Evolutionary conservation across 1,284 basidiomycete genomes (phyloP).

Genomic region (Athelia psychrophila): DNA sequence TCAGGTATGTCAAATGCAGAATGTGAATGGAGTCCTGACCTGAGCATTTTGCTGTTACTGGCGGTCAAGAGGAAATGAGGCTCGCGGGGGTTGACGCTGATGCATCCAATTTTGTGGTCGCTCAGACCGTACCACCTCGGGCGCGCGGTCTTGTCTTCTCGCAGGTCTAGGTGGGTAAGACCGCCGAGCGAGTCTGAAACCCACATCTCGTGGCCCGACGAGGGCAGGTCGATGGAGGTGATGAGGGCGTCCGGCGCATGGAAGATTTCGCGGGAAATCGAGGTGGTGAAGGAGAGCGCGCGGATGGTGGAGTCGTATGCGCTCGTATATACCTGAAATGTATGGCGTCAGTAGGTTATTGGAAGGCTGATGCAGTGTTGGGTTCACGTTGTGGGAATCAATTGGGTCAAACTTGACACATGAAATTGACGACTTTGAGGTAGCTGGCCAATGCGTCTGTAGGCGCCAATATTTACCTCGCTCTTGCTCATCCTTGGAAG

Average conservation of each 20-base stretch:
- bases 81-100: conserved; percentile 73
- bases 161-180: conserved; percentile 68
- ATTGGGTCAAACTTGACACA: conserved; percentile 70
- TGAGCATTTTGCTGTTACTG: conserved; percentile 66
- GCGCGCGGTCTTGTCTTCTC: conserved; percentile 53
- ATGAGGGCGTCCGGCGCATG: conserved; percentile 58
- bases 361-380: not conserved
- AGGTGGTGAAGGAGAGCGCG: conserved; percentile 64
- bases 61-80: conserved; percentile 67
- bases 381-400: conserved; percentile 63
- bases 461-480: conserved; percentile 77
- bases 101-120: conserved; percentile 68
- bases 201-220: conserved; percentile 75
- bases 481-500: conserved; percentile 39
- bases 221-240: conserved; percentile 62
- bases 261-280: conserved; percentile 65
- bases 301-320: conserved; percentile 78
- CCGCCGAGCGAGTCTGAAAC: conserved; percentile 69
- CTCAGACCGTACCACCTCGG: conserved; percentile 56
- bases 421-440: conserved; percentile 73
- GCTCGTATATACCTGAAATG: conserved; percentile 64
- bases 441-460: conserved; percentile 80
- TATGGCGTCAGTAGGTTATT: conserved; percentile 1
- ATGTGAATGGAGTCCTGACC: conserved; percentile 37
- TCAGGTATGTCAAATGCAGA: not conserved